Evolutionary conservation across 495 filamentous ascomycete species (phyloP), one percentile per base, ranked within the genome.

Genomic region (Chaetomium tenue): DNA sequence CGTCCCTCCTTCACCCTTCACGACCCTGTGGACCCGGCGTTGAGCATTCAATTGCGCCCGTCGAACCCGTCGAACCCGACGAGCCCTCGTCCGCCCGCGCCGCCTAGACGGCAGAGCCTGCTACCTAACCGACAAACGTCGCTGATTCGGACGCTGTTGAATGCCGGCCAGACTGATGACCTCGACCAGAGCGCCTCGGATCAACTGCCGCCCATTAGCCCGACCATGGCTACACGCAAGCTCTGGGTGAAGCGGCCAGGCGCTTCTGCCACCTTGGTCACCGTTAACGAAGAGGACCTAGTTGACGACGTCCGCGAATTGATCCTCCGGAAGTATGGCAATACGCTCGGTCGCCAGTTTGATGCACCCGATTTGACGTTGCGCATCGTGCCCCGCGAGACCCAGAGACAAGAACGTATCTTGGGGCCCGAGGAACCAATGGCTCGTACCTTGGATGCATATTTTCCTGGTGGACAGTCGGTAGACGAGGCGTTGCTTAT

Each of bases 271-370:
- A 98, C 94, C 26, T 78, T 92, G 67, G 89, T 98, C 46, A 87
- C 89, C 52, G 89, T 95, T 66, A 81, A 85, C 63, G 89, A 93
- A 70, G 91, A 96, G 71, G 91, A 95, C 69, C 74, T 98, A 75
- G 94, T 98, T 22, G 94, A 98, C 71, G 95, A 97, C 78, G 88
- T 96, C 58, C 87, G 93, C 61, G 95, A 97, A 68, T 85, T 92
- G 83, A 92, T 98, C 28, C 79, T 98, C 67, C 86, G 84, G 67
- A 98, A 97, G 78, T 98, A 97, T 74, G 86, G 85, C 57, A 98
- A 98, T 76, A 93, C 92, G 11, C 78, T 98, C 33, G 95, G 93
- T 9, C 87, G 86, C 69, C 89, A 81, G 26, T 97, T 91, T 69
- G 94, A 98, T 78, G 81, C 94, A 18, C 95, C 94, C 23, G 94